Percentiles rank a stretch among this genome's conserved stretches.
Evolutionary conservation across 805 yeast species (phyloP).

Genomic region (Starmerella gropengiesseri): DNA sequence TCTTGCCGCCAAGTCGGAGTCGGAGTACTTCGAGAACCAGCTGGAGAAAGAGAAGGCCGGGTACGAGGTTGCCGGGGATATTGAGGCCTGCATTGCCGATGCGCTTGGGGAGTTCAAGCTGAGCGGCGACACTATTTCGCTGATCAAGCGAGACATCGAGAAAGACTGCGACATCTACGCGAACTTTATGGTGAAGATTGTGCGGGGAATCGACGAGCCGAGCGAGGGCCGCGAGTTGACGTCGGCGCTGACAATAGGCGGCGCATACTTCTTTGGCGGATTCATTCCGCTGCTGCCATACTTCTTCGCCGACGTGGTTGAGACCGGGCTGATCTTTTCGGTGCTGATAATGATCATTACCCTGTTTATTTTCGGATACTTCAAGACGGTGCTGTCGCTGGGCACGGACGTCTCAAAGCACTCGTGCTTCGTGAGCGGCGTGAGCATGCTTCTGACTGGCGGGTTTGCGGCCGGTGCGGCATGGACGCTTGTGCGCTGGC

Average conservation of each 20-base stretch:
- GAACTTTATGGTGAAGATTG: conserved; percentile 77
- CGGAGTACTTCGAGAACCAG: conserved; percentile 27
- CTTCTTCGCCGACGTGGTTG: conserved; percentile 68
- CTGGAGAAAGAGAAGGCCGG: conserved; percentile 25
- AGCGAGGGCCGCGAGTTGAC: conserved; percentile 82
- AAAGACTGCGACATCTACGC: conserved; percentile 66
- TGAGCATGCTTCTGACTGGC: conserved; percentile 89
- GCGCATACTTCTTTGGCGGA: conserved; percentile 83
- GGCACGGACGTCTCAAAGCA: conserved; percentile 56
- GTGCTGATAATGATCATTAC: conserved; percentile 76
- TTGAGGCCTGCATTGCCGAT: conserved; percentile 72
- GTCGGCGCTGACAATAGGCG: conserved; percentile 82
- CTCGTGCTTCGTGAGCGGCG: conserved; percentile 52
- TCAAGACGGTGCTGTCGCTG: conserved; percentile 75
- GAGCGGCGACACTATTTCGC: conserved; percentile 58
- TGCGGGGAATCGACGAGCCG: conserved; percentile 91
- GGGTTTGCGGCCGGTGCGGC: conserved; percentile 98
- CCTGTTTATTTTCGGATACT: conserved; percentile 73
- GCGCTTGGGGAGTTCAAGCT: conserved; percentile 60
- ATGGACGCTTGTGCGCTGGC: conserved; percentile 75
- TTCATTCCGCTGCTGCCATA: conserved; percentile 85
- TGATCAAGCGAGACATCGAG: conserved; percentile 69
- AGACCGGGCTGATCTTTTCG: conserved; percentile 62
- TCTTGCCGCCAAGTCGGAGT: conserved; percentile 85
- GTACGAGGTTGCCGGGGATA: conserved; percentile 27